Base-by-base conservation (phyloP, 495 filamentous ascomycete genomes). In the Wilcoxina mikolae region DNA sequence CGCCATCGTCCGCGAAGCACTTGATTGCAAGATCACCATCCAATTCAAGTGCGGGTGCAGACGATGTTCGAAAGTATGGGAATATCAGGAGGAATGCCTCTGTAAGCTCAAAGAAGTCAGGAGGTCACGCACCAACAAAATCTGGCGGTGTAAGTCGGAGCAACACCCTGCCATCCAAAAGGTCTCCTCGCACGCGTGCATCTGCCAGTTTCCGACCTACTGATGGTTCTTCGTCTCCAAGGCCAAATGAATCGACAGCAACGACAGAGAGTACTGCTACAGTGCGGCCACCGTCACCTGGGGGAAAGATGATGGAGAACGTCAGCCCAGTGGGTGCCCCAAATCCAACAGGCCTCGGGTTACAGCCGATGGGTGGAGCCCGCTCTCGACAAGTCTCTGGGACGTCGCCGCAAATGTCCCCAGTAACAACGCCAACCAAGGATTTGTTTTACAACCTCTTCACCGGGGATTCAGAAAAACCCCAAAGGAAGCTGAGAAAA, bases 151-250 rank as follows among this genome's bases (percentile, higher is more conserved):
- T 98, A 33, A 82, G 84, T 56, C 76, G 91, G 60, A 95, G 89
- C 69, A 98, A 96, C 68, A 98, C 91, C 7, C 70, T 95, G 17
- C 91, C 91, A n/a, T 90, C 88, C 1, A 91, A 93, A 66, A 85
- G 80, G 70, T 88, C 90, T 0, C 85, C 89, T 17, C 80, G 75
- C 18, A 71, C 76, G 3, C 69, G 71, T 9, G 69, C 71, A 27
- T 75, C 80, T 23, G 69, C 78, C 11, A 12, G n/a, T 27, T 54
- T 44, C 25, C 38, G 31, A 24, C 38, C 53, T 10, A 17, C 43
- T 31, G 31, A 35, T 39, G 27, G 31, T 52, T 35, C 31, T 24
- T 10, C 43, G 10, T 35, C 43, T 25, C 25, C 42, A 55, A 49
- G 17, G 33, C 18, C 53, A 22, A 49, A 9, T 31, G 45, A 26